phyloP scores from a whole-genome alignment of 2,329 filamentous ascomycete genomes.

The Aureobasidium sp. region DNA sequence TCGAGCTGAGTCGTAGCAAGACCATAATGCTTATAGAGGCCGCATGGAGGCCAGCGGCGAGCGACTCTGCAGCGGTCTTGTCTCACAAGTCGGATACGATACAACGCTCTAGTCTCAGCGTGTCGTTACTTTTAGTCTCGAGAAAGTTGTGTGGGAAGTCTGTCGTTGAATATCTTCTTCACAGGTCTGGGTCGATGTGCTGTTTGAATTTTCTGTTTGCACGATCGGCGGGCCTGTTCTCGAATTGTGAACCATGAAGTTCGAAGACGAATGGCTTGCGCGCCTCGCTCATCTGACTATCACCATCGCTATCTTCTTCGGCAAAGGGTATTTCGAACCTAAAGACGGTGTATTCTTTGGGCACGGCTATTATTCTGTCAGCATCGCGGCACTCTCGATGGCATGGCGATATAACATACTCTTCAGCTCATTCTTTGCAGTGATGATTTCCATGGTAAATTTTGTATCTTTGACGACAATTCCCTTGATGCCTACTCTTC shows the following conservation, averaged over 20 bases:
- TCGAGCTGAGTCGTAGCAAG: not conserved
- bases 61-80: not conserved
- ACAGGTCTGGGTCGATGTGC: constrained; percentile 70
- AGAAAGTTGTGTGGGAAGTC: not conserved
- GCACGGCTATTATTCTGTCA: constrained; percentile 50
- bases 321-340: constrained; percentile 59
- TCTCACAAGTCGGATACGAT: too few species aligned
- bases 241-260: constrained; percentile 79
- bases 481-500: constrained; percentile 73
- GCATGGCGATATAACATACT: constrained; percentile 33
- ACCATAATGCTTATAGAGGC: too few species aligned
- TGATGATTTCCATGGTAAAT: constrained; percentile 80
- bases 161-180: constrained; percentile 26
- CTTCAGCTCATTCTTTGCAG: constrained; percentile 62
- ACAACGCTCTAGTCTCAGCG: too few species aligned
- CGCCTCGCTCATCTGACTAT: constrained; percentile 20
- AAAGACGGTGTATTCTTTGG: constrained; percentile 87
- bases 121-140: too few species aligned
- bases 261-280: constrained; percentile 64
- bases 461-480: constrained; percentile 86
- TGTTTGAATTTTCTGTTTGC: constrained; percentile 88
- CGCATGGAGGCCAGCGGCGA: not conserved
- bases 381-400: not conserved
- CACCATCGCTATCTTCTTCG: constrained; percentile 19
- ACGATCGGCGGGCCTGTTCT: constrained; percentile 72